Percentiles rank a stretch among this genome's conserved stretches.
These are phyloP conservation scores for Ehretia macrophylla DNA, from an alignment of 257 asterid species.

Conservation along the genomic window DNA sequence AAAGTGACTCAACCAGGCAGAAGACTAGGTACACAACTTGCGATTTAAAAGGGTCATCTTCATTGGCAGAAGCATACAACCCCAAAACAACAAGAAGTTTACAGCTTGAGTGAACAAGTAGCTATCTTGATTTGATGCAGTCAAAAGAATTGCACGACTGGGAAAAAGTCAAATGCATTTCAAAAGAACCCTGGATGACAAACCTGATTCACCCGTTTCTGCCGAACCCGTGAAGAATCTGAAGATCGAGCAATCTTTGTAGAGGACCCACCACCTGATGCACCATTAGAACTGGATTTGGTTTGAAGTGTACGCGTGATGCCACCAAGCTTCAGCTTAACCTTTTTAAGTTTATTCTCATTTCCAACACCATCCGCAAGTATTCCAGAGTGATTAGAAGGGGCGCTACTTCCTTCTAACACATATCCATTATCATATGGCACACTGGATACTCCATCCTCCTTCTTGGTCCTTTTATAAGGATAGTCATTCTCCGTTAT, in stretches of 20 bases:
- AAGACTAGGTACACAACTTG: too few relatives aligned
- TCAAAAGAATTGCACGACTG: too few relatives aligned
- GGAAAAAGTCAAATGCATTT: background rate
- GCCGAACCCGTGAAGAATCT: slow-evolving; percentile 46
- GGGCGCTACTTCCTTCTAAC: slow-evolving; percentile 11
- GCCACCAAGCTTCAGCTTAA: slow-evolving; percentile 90
- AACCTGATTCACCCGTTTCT: slow-evolving; percentile 56
- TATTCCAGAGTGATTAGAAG: slow-evolving; percentile 9
- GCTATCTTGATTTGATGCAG: too few relatives aligned
- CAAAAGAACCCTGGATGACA: background rate
- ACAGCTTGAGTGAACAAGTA: too few relatives aligned
- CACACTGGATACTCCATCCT: too few relatives aligned
- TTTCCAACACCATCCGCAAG: slow-evolving; percentile 40
- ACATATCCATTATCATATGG: slow-evolving; percentile 29
- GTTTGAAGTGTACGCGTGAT: slow-evolving; percentile 73
- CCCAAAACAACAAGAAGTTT: too few relatives aligned
- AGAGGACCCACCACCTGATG: slow-evolving; percentile 41
- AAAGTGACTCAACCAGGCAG: too few relatives aligned
- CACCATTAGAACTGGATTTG: slow-evolving; percentile 52
- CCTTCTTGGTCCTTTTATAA: slow-evolving; percentile 14
- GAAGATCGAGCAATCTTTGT: slow-evolving; percentile 43
- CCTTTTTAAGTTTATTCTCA: slow-evolving; percentile 63
- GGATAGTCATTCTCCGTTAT: slow-evolving; percentile 23
- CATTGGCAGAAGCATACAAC: too few relatives aligned
- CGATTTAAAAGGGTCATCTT: too few relatives aligned